A percentile compares a stretch with the other conserved stretches of the same genome.
phyloP scores from a whole-genome alignment of 768 basidiomycete genomes.

The Rhodotorula taiwanensis region DNA sequence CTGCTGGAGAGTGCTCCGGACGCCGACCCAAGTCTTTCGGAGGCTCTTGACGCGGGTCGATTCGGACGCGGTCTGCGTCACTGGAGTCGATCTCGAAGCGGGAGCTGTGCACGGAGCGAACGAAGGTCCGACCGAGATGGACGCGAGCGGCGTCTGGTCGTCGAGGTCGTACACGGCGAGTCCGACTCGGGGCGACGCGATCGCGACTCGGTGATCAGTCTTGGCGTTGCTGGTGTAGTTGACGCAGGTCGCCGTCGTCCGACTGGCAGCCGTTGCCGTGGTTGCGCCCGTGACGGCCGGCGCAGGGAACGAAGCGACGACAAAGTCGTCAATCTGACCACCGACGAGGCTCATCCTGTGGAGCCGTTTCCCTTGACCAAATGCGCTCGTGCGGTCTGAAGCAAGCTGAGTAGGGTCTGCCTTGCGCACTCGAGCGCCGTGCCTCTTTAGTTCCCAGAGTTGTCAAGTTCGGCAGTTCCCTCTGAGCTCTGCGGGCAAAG shows the following conservation, averaged over 20 bases:
- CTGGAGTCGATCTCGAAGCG: slow-evolving; percentile 28
- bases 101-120: slow-evolving; percentile 28
- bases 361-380: too few relatives aligned
- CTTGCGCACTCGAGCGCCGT: too few relatives aligned
- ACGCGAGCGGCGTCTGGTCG: slow-evolving; percentile 35
- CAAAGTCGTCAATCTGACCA: slow-evolving; percentile 17
- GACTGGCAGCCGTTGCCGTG: not conserved
- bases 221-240: slow-evolving; percentile 12
- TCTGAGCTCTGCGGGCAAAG: too few relatives aligned
- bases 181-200: slow-evolving; percentile 15
- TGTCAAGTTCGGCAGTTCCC: too few relatives aligned
- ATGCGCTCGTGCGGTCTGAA: too few relatives aligned
- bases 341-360: slow-evolving; percentile 19
- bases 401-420: too few relatives aligned
- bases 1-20: not conserved
- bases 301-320: slow-evolving; percentile 26
- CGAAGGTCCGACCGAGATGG: slow-evolving; percentile 33
- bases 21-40: slow-evolving; percentile 33
- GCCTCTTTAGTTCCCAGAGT: too few relatives aligned
- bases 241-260: too few relatives aligned
- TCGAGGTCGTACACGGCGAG: slow-evolving; percentile 32
- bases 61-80: slow-evolving; percentile 7
- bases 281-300: not conserved
- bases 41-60: slow-evolving; percentile 33
- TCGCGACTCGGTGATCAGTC: slow-evolving; percentile 17